Percentiles rank a stretch among this genome's conserved stretches.
phyloP scores from a whole-genome alignment of 2,329 filamentous ascomycete species.

The Ophiostoma quercus region DNA sequence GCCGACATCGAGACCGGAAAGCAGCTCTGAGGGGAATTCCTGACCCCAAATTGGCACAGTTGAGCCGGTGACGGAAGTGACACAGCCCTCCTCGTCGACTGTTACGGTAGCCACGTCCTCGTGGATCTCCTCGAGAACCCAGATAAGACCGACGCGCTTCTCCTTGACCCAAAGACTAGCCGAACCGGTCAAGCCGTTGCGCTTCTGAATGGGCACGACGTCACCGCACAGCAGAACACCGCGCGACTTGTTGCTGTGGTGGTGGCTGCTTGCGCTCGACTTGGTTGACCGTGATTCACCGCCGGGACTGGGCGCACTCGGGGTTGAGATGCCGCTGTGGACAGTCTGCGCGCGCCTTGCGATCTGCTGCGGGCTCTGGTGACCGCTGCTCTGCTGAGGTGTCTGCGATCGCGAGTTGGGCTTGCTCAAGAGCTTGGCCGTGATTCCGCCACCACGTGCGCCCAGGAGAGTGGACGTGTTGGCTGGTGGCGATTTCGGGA shows the following conservation, averaged over 20 bases:
- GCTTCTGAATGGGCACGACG: conserved; percentile 95
- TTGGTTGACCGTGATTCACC: conserved; percentile 52
- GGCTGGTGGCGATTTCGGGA: conserved; percentile 32
- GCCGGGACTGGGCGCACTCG: conserved; percentile 31
- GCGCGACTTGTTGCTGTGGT: conserved; percentile 69
- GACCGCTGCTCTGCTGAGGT: conserved; percentile 34
- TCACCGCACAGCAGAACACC: conserved; percentile 84
- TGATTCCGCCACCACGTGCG: conserved; percentile 68
- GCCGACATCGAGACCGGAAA: conserved; percentile 67
- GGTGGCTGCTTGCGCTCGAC: conserved; percentile 50
- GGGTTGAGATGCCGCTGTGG: conserved; percentile 33
- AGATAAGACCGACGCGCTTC: conserved; percentile 87
- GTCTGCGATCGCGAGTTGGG: conserved; percentile 55
- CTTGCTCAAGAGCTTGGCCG: conserved; percentile 81
- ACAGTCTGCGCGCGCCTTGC: conserved; percentile 57
- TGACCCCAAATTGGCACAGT: conserved; percentile 81
- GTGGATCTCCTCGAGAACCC: conserved; percentile 96
- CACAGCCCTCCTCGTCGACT: conserved; percentile 70
- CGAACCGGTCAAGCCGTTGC: conserved; percentile 84
- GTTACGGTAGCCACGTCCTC: conserved; percentile 79
- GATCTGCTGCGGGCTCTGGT: conserved; percentile 38
- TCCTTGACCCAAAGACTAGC: conserved; percentile 99
- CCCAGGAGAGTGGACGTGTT: conserved; percentile 57
- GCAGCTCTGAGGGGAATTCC: conserved; percentile 59
- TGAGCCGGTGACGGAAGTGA: conserved; percentile 68